Base-by-base conservation (phyloP, 129 eudicot species). In the Artemisia annua region DNA sequence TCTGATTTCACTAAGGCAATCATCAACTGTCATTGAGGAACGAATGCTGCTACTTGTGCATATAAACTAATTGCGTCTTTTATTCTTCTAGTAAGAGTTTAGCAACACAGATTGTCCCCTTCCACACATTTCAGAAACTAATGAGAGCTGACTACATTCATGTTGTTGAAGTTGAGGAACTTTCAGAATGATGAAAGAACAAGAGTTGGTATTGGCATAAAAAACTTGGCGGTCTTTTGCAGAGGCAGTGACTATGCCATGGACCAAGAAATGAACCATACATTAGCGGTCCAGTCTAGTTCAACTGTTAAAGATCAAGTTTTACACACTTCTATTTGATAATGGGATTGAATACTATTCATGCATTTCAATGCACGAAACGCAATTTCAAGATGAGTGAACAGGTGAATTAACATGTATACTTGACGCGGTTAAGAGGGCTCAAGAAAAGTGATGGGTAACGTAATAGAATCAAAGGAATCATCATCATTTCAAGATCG, bases 1-100 rank as follows among this genome's bases (percentile, higher is more conserved):
- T 73, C 86, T 2, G 97, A 92, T 4, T 92, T 88, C 69, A 92
- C 96, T 1, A 81, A 86, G 48, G 97, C 97, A 7, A 87, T 92
- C 32, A 82, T 87, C 46, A 91, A 81, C 70, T 87, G 87, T 60
- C 87, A 85, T 51, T 92, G 77, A 89, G 70, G 58, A 26, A 58
- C 8, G 28, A 20, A 14, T 20, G 35, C n/a, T 11, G 35, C n/a
- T 3, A 14, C 63, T 18, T 22, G n/a, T 22, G 63, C 63, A 58
- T 20, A 58, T 12, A 20, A 18, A 18, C 12, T 58, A 57, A 4
- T 9, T 58, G 8, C 8, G 1, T 35, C 44, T 14, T 11, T 58
- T 58, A 18, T 58, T 58, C 63, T 58, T 58, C 4, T 58, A 11
- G 15, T 20, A 58, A 4, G 63, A 58, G 35, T 58, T 57, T 58